phyloP scores from a whole-genome alignment of 179 eudicot species.

The Beta macrorhiza region DNA sequence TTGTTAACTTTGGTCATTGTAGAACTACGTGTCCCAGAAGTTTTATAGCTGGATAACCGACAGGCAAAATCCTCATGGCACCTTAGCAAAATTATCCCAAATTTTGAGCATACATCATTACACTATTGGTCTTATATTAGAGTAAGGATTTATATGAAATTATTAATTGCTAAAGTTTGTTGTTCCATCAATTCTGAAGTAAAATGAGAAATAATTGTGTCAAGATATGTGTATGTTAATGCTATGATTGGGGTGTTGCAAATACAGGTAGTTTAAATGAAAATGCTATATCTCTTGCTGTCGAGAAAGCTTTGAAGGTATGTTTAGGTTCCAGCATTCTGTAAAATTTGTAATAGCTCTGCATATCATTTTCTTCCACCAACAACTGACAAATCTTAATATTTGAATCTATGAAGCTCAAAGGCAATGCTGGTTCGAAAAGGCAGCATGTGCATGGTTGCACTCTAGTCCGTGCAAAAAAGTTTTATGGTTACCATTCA shows the following conservation, averaged over 20 bases:
- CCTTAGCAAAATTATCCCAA: background rate
- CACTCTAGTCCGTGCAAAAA: conserved; percentile 72
- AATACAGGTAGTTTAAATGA: conserved; percentile 50
- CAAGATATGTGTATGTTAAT: background rate
- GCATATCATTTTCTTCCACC: background rate
- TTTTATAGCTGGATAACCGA: background rate
- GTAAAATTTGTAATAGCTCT: background rate
- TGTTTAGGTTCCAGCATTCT: background rate
- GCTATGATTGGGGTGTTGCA: conserved; percentile 7
- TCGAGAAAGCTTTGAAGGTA: conserved; percentile 95
- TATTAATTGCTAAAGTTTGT: background rate
- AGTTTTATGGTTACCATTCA: conserved; percentile 79
- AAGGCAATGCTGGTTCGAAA: conserved; percentile 76
- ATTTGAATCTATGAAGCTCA: conserved; percentile 51
- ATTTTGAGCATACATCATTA: background rate
- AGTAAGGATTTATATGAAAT: background rate
- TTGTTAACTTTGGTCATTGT: background rate
- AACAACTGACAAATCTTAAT: conserved; percentile 20
- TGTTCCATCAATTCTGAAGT: background rate
- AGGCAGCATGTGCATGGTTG: conserved; percentile 96
- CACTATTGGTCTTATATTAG: background rate
- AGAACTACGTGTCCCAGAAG: background rate
- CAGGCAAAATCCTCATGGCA: background rate
- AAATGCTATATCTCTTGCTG: conserved; percentile 51
- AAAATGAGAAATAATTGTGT: background rate